These are phyloP conservation scores for Gracilariopsis chorda DNA, from an alignment of 23 red algal species.

Conservation along the genomic window DNA sequence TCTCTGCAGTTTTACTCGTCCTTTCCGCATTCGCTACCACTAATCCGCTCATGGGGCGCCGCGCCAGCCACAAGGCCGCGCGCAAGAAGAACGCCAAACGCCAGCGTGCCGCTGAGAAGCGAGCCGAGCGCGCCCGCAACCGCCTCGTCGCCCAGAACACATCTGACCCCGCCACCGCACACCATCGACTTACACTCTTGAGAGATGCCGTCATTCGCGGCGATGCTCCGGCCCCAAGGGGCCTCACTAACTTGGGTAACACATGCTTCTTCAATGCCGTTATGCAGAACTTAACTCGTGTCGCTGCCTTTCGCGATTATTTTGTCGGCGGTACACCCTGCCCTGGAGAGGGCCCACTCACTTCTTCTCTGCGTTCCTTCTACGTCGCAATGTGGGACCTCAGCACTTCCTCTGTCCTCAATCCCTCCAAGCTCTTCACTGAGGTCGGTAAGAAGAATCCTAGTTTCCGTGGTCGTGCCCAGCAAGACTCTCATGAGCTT, in stretches of 20 bases:
- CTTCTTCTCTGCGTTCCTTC: slow-evolving; percentile 55
- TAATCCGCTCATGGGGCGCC: slow-evolving; percentile 15
- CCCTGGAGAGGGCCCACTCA: slow-evolving; percentile 60
- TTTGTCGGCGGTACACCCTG: slow-evolving; percentile 35
- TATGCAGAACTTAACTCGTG: slow-evolving; percentile 74
- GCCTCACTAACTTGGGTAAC: slow-evolving; percentile 92
- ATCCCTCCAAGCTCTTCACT: slow-evolving; percentile 59
- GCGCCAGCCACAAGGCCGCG: slow-evolving; percentile 6
- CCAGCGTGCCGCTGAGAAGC: slow-evolving; percentile 37
- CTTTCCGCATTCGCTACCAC: neutral
- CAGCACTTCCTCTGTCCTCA: neutral
- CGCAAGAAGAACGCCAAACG: slow-evolving; percentile 27
- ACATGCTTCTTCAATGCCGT: slow-evolving; percentile 98
- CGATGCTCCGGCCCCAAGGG: slow-evolving; percentile 47
- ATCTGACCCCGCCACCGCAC: slow-evolving; percentile 4
- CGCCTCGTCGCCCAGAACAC: neutral
- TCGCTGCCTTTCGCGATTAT: slow-evolving; percentile 44
- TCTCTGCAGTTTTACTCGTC: slow-evolving; percentile 15
- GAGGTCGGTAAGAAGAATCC: slow-evolving; percentile 70
- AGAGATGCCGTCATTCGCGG: slow-evolving; percentile 20
- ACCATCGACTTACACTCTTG: neutral
- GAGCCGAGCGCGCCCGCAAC: slow-evolving; percentile 2
- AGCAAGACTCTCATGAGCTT: slow-evolving; percentile 89
- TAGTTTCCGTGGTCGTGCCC: slow-evolving; percentile 63
- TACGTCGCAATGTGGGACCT: slow-evolving; percentile 51